Evolutionary conservation across 345 rosid species (phyloP).

Genomic region (Gossypium arboreum): DNA sequence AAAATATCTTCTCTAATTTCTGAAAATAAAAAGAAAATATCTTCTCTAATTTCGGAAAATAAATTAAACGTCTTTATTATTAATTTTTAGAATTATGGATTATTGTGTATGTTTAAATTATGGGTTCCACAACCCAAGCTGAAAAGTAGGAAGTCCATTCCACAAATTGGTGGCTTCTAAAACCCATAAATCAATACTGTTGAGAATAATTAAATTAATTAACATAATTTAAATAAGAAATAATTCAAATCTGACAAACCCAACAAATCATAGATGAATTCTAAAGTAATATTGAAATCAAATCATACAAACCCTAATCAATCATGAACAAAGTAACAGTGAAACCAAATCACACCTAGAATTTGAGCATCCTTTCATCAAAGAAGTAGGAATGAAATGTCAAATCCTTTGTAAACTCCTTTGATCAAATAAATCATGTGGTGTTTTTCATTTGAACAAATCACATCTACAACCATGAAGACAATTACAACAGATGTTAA

Average conservation of each 20-base stretch:
- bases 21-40: background rate
- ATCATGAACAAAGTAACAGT: too few relatives aligned
- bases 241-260: background rate
- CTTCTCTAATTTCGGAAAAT: background rate
- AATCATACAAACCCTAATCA: too few relatives aligned
- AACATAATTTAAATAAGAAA: too few relatives aligned
- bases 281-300: background rate
- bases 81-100: background rate
- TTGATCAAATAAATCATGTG: too few relatives aligned
- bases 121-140: conserved; percentile 58
- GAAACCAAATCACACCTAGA: too few relatives aligned
- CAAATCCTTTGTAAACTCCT: background rate
- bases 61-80: background rate
- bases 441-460: too few relatives aligned
- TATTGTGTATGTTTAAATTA: background rate
- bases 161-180: background rate
- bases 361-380: too few relatives aligned
- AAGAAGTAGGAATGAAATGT: background rate
- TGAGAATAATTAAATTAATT: too few relatives aligned
- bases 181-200: background rate
- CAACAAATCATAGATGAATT: too few relatives aligned
- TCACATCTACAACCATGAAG: too few relatives aligned
- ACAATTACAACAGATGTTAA: too few relatives aligned
- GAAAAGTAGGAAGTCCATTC: conserved; percentile 98
- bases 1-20: background rate